Base-by-base conservation (phyloP, 352 stramenopile species). In the Globisporangium parvum region DNA sequence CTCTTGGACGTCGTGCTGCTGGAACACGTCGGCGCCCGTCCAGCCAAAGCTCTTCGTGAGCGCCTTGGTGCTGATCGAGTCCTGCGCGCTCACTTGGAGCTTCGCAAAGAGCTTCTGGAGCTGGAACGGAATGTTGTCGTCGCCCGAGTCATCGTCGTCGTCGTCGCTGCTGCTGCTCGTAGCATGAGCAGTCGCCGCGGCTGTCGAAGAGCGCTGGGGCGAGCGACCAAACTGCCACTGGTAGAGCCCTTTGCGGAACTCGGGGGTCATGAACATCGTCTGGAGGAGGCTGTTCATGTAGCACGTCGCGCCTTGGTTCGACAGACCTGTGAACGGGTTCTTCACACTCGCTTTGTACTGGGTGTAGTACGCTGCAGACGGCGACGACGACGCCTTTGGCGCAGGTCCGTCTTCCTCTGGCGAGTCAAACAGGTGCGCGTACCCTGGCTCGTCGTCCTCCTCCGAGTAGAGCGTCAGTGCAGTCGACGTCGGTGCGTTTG, bases 211-310 rank as follows among this genome's bases (percentile, higher is more conserved):
- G 39, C 61, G 59, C 26, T 65, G 63, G 15, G 15, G 40, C 3
- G 46, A 54, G 17, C 42, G 42, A 11, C 58, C 51, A 18, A 62
- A 73, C 31, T 66, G 69, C 75, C 79, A 93, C 47, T 77, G 64
- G 62, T 96, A 93, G 60, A 95, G 66, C 51, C 86, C 74, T 50
- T 87, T 74, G 9, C 89, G 81, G 60, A 97, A 87, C 57, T 93
- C 86, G 1, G 77, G 80, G 33, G 92, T 93, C 80, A 96, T 93
- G 60, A 86, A 97, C 71, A 97, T 87, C 59, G 81, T 94, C 73
- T 97, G 90, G 42, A 97, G 72, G 45, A 97, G 62, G 47, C 79
- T 94, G 67, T 97, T 97, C 85, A 97, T 96, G 71, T 97, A 97
- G 68, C 90, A 97, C n/a, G 88, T 97, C 15, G 87, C 88, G 21